phyloP scores from a whole-genome alignment of 2,329 filamentous ascomycete species.

The Aspergillus fumigatiaffinis region DNA sequence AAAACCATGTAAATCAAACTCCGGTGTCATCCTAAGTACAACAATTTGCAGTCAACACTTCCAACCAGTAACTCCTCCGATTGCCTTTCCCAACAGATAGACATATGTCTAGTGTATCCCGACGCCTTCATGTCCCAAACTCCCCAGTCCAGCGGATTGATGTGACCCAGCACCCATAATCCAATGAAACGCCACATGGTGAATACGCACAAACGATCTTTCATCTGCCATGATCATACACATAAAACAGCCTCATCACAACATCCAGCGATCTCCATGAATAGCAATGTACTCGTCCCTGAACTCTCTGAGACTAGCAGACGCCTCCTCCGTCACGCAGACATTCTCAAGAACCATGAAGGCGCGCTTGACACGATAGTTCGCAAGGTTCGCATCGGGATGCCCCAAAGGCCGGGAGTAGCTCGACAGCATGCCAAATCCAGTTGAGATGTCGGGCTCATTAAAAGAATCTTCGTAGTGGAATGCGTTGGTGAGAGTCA shows the following conservation, averaged over 20 bases:
- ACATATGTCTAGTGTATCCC: not conserved
- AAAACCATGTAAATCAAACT: not conserved
- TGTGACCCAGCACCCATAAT: not conserved
- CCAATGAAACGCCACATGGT: not conserved
- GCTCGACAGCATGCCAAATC: constrained; percentile 22
- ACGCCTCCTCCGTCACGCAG: constrained; percentile 34
- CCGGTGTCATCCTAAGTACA: not conserved
- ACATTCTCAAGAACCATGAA: constrained; percentile 32
- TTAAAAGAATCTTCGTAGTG: constrained; percentile 31
- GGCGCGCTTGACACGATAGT: constrained; percentile 26
- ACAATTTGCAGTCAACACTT: not conserved
- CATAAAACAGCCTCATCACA: not conserved
- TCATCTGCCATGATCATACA: not conserved
- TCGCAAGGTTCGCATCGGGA: constrained; percentile 11
- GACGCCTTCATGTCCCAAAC: not conserved
- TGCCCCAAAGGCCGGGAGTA: constrained; percentile 13
- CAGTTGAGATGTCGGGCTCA: constrained; percentile 24
- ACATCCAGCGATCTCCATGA: constrained; percentile 20
- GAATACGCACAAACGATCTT: not conserved
- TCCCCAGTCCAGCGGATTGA: too few relatives aligned
- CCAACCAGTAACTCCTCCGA: not conserved
- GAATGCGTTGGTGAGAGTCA: constrained; percentile 28
- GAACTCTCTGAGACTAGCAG: constrained; percentile 29
- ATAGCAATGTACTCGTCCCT: constrained; percentile 20
- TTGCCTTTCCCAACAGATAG: not conserved